Base-by-base conservation (phyloP, 1,139 yeast species). In the Fermentozyma sake region DNA sequence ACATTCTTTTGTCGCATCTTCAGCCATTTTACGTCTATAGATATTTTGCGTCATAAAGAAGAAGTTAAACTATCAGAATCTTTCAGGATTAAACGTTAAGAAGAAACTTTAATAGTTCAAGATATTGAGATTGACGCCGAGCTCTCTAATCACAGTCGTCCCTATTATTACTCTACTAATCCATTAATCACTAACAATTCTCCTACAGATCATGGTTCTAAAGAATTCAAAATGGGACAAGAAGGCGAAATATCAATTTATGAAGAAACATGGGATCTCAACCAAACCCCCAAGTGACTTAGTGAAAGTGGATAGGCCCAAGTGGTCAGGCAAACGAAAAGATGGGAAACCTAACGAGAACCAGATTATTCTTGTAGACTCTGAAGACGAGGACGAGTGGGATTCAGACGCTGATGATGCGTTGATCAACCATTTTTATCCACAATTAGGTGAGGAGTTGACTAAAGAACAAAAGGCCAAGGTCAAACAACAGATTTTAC, bases 151-250 rank as follows among this genome's bases (percentile, higher is more conserved):
- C n/a, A n/a, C 18, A 8, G 8, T 16, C n/a, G 8, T 16, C n/a
- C n/a, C n/a, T n/a, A n/a, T n/a, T 14, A 7, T 8, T 14, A 22
- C 18, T 9, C 7, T 22, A 8, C 9, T 22, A 7, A 7, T 12
- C 18, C n/a, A 28, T 22, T 15, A 11, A 13, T 21, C 7, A 20
- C 7, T 16, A 9, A n/a, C n/a, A n/a, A n/a, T n/a, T n/a, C n/a
- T 12, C 7, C 12, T 8, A 5, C 16, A 8, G 13, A 9, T 4
- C 10, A 66, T 66, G 72, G 72, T 66, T 21, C 46, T 66, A 25
- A 62, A 66, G 42, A 60, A 66, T 35, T 52, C 62, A 7, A 67
- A 66, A 43, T 66, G 70, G 65, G 73, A 66, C 41, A 58, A 57
- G 35, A 64, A 61, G 42, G 71, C 72, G 24, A 67, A 62, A 38